Evolutionary conservation across 177 flowering plant genomes (phyloP), one percentile per base, ranked within the genome.

Genomic region (Vitis hybrid): DNA sequence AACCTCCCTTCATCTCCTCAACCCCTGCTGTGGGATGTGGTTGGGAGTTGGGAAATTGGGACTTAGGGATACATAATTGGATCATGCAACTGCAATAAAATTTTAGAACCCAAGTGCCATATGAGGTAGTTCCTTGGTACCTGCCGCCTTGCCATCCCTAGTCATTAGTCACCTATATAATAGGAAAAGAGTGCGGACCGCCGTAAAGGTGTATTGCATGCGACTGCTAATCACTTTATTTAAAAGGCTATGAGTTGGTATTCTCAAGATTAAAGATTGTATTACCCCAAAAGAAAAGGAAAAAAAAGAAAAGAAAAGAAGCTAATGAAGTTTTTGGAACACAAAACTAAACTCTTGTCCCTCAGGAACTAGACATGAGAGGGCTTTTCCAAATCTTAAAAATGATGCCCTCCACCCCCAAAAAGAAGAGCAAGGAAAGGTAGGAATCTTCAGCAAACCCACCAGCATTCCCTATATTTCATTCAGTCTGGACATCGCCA

Each of bases 301-400:
- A 14, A 52, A 50, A 41, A 60, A 46, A 63, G 4, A 11, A 14
- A 52, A 50, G 21, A 60, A 46, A 63, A 0, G 53, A 17, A 14
- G 15, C 20, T 13, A 20, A 11, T 18, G 21, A 56, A 63, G 8
- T 53, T 67, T 67, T 7, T 4, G 73, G 75, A 78, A 72, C 81
- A 71, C 69, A 78, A 6, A 65, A 66, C 61, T 61, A 73, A n/a
- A 63, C 0, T 12, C 11, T 50, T 76, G 79, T 76, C 82, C 17
- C 77, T 76, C 57, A 11, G 68, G 77, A 76, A 79, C 74, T 74
- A 76, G 79, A 76, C 79, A 79, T 14, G 7, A 49, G 32, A 20
- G 32, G 51, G 61, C 71, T 64, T 76, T 74, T 70, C 58, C 68
- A 72, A 71, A 59, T 58, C 60, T 18, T 48, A n/a, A 17, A 65